Evolutionary conservation across 768 basidiomycete species (phyloP).

Genomic region (Lactarius akahatsu): DNA sequence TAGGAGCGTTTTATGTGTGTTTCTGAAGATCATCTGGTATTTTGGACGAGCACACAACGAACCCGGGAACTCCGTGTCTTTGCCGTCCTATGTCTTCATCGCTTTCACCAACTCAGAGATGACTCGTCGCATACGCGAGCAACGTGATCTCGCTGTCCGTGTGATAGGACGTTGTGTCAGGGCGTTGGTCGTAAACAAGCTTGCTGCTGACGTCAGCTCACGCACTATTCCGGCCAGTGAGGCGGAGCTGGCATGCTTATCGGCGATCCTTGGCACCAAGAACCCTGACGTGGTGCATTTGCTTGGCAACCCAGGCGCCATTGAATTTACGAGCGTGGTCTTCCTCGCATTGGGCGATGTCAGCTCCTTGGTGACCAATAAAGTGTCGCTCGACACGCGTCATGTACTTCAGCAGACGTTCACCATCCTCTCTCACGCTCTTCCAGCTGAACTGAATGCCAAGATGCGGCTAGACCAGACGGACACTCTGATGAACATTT

Average conservation of each 20-base stretch:
- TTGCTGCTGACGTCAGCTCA: neutral
- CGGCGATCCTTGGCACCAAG: neutral
- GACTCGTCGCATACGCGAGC: neutral
- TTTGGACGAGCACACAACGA: neutral
- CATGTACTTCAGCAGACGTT: too few relatives aligned
- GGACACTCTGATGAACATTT: neutral
- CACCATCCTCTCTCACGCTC: neutral
- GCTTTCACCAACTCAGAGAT: neutral
- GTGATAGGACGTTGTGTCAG: neutral
- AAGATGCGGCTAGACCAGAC: too few relatives aligned
- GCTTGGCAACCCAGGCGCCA: neutral
- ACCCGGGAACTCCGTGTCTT: neutral
- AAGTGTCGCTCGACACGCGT: too few relatives aligned
- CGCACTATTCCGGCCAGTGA: neutral
- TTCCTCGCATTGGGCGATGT: neutral
- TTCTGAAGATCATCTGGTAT: neutral
- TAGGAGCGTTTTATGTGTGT: neutral
- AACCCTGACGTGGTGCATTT: rapidly evolving
- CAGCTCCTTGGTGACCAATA: too few relatives aligned
- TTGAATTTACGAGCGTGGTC: neutral
- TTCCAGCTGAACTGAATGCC: neutral
- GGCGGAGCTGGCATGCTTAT: neutral
- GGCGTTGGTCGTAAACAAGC: neutral
- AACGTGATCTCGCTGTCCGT: neutral
- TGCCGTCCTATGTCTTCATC: neutral